Conservation (phyloP, 2,329 filamentous ascomycete genomes). For the Dothistroma septosporum region DNA sequence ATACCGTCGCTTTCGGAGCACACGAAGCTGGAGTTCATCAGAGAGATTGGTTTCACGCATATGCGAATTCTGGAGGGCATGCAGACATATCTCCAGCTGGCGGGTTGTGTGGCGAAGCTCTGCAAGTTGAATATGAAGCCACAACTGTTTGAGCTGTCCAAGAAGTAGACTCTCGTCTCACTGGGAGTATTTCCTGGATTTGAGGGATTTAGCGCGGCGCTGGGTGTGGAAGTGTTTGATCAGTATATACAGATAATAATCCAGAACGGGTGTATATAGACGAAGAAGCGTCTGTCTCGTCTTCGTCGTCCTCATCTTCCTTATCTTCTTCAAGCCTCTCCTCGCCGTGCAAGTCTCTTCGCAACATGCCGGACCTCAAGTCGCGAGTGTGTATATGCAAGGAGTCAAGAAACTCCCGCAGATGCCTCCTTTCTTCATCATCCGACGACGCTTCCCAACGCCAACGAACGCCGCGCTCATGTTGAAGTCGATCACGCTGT, state of each 20-base stretch:
- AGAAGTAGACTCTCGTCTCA: too few relatives aligned
- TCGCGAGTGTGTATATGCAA: not conserved
- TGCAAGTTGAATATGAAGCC: slow-evolving; percentile 97
- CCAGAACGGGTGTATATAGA: not conserved
- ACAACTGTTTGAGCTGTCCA: slow-evolving; percentile 61
- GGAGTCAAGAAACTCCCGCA: not conserved
- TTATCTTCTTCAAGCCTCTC: not conserved
- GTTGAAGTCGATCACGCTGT: not conserved
- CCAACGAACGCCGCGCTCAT: slow-evolving; percentile 3
- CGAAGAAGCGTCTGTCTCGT: not conserved
- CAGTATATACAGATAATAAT: not conserved
- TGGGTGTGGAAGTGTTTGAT: slow-evolving; percentile 14
- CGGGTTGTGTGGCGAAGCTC: slow-evolving; percentile 83
- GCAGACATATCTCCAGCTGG: slow-evolving; percentile 88
- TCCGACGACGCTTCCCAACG: not conserved
- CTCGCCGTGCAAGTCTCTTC: not conserved
- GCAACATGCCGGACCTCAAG: not conserved
- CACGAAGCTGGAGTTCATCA: slow-evolving; percentile 89
- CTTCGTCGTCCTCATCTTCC: not conserved
- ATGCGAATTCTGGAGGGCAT: slow-evolving; percentile 99
- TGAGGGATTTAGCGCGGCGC: slow-evolving; percentile 31
- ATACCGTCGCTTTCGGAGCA: slow-evolving; percentile 90
- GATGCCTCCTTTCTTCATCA: not conserved
- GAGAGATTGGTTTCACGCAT: slow-evolving; percentile 95
- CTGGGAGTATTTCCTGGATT: too few relatives aligned